phyloP scores from a whole-genome alignment of 176 grass and related monocot species.

The Phyllostachys edulis region DNA sequence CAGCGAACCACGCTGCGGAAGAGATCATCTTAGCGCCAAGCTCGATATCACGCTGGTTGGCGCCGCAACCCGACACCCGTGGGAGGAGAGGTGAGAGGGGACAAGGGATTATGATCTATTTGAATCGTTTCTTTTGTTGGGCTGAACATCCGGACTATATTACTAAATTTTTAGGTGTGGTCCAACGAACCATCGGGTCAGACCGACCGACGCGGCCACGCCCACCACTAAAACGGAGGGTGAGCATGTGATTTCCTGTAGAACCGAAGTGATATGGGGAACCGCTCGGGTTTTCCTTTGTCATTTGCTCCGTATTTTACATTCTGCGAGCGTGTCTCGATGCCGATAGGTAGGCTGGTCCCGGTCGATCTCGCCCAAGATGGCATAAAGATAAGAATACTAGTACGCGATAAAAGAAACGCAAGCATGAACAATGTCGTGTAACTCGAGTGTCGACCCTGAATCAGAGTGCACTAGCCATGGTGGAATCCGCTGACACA shows the following conservation, averaged over 20 bases:
- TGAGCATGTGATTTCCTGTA: too few relatives aligned
- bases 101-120: too few relatives aligned
- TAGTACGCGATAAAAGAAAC: not conserved
- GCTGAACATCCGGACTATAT: too few relatives aligned
- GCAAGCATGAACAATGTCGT: not conserved
- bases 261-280: not conserved
- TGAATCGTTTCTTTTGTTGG: too few relatives aligned
- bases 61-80: constrained; percentile 31
- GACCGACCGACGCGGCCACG: too few relatives aligned
- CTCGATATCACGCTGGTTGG: constrained; percentile 51
- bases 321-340: not conserved
- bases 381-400: not conserved
- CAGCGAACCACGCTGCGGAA: not conserved
- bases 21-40: constrained; percentile 28
- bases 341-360: not conserved
- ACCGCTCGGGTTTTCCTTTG: not conserved
- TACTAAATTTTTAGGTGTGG: too few relatives aligned
- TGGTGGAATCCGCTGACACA: not conserved
- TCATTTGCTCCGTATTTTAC: too few relatives aligned
- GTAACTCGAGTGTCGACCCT: constrained; percentile 13
- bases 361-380: not conserved
- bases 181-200: too few relatives aligned
- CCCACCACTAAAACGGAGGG: too few relatives aligned
- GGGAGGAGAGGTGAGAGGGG: not conserved
- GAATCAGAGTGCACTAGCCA: not conserved